Percentiles rank a stretch among this genome's conserved stretches.
phyloP scores from a whole-genome alignment of 345 rosid genomes.

The Conringia planisiliqua region DNA sequence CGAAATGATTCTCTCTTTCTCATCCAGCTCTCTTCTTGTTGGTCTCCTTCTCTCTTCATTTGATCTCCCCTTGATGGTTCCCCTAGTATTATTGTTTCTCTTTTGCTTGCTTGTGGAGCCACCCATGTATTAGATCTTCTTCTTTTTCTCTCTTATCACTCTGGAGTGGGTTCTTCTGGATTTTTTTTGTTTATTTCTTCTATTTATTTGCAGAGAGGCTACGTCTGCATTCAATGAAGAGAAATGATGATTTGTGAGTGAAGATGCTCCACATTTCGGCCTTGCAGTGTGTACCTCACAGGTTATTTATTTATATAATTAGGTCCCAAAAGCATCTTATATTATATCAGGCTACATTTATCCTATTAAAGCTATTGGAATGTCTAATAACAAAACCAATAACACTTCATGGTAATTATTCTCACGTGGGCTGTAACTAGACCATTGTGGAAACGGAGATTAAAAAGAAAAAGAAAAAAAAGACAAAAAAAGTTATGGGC shows the following conservation, averaged over 20 bases:
- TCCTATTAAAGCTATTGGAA: neutral
- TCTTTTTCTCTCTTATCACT: neutral
- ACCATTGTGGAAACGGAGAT: neutral
- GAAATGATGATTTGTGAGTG: slow-evolving; percentile 19
- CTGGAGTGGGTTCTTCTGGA: neutral
- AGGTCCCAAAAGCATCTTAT: slow-evolving; percentile 10
- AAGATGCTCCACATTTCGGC: slow-evolving; percentile 25
- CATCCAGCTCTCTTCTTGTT: slow-evolving; percentile 45
- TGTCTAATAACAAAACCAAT: slow-evolving; percentile 5
- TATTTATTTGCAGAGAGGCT: slow-evolving; percentile 5
- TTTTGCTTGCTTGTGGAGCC: slow-evolving; percentile 43
- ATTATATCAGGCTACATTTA: neutral
- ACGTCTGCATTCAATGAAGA: slow-evolving; percentile 5
- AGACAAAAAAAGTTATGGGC: slow-evolving; percentile 19
- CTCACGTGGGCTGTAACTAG: neutral
- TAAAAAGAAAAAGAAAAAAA: neutral
- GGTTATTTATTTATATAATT: slow-evolving; percentile 4
- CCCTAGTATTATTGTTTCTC: slow-evolving; percentile 11
- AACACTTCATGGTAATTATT: neutral
- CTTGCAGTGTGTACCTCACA: slow-evolving; percentile 4
- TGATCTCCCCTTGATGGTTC: slow-evolving; percentile 38
- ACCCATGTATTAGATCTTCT: slow-evolving; percentile 40
- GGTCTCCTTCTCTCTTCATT: slow-evolving; percentile 41
- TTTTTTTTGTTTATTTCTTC: neutral
- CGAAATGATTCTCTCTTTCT: slow-evolving; percentile 44